Evolutionary conservation across 2,329 filamentous ascomycete genomes (phyloP).

Genomic region (Ophiostoma montium): DNA sequence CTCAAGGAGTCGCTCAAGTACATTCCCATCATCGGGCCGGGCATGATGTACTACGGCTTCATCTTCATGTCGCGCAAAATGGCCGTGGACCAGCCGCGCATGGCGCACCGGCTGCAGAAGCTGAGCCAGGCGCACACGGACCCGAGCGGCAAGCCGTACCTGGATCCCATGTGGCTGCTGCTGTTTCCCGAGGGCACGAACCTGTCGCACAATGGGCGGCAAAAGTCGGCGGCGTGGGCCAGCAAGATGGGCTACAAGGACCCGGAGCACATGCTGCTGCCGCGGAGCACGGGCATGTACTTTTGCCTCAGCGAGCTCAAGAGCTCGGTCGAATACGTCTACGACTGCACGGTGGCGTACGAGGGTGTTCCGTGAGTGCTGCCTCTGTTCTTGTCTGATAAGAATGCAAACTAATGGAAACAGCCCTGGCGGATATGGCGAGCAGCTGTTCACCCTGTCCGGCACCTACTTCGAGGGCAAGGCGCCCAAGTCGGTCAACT

Average conservation of each 20-base stretch:
- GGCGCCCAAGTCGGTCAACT: constrained; percentile 88
- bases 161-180: constrained; percentile 79
- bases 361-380: constrained; percentile 74
- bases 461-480: constrained; percentile 82
- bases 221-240: constrained; percentile 61
- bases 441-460: constrained; percentile 73
- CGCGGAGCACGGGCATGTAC: constrained; percentile 65
- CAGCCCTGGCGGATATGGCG: constrained; percentile 70
- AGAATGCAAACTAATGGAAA: constrained; percentile 4
- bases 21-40: constrained; percentile 65
- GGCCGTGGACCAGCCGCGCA: constrained; percentile 61
- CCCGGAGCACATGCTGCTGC: constrained; percentile 59
- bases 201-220: constrained; percentile 53
- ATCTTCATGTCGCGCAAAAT: constrained; percentile 88
- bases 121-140: constrained; percentile 44
- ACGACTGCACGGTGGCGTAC: constrained; percentile 91
- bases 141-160: constrained; percentile 38
- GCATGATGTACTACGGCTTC: constrained; percentile 78
- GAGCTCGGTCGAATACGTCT: constrained; percentile 65
- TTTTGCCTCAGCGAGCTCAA: constrained; percentile 68
- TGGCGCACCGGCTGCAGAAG: constrained; percentile 59
- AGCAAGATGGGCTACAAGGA: constrained; percentile 61
- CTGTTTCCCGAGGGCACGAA: constrained; percentile 86
- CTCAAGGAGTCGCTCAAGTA: constrained; percentile 75
- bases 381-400: not conserved